Conservation (phyloP, 192 early-diverging fungal species). For the Thoreauomyces humboldtii region DNA sequence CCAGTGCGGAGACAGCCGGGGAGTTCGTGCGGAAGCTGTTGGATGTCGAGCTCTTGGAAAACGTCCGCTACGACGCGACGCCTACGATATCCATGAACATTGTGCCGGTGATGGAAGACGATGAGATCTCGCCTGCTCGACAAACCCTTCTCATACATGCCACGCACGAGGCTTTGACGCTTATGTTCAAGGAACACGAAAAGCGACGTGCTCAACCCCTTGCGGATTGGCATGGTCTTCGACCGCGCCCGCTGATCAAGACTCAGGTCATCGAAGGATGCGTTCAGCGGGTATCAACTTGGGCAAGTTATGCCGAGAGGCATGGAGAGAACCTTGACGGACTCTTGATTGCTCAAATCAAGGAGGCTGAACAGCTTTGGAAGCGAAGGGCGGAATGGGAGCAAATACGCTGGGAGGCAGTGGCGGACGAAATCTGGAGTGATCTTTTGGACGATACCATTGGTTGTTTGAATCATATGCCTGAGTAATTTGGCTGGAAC, state of each 20-base stretch:
- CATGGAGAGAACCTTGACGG: slow-evolving; percentile 42
- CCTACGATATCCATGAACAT: too few relatives aligned
- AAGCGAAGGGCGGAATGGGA: slow-evolving; percentile 2
- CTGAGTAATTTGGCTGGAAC: too few relatives aligned
- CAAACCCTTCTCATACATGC: slow-evolving; percentile 2
- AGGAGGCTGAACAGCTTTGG: slow-evolving; percentile 31
- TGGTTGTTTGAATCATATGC: not conserved
- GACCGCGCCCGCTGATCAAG: not conserved
- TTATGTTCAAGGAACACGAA: not conserved
- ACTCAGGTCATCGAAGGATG: slow-evolving; percentile 1
- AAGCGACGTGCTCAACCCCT: not conserved
- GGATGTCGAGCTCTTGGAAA: too few relatives aligned
- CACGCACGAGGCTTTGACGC: slow-evolving; percentile 14
- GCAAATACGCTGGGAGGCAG: slow-evolving; percentile 7
- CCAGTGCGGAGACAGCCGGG: too few relatives aligned
- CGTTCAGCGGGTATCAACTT: not conserved
- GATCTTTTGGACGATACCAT: slow-evolving; percentile 10
- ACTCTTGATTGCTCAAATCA: slow-evolving; percentile 35
- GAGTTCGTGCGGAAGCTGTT: too few relatives aligned
- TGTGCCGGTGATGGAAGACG: too few relatives aligned
- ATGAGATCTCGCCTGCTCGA: not conserved
- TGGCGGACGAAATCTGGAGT: slow-evolving; percentile 9
- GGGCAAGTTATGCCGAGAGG: slow-evolving; percentile 28
- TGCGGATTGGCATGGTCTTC: not conserved
- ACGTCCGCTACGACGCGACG: too few relatives aligned